A percentile compares a stretch with the other conserved stretches of the same genome.
Conservation (phyloP, 2,329 filamentous ascomycete genomes). For the Ophiosphaerella herpotricha region DNA sequence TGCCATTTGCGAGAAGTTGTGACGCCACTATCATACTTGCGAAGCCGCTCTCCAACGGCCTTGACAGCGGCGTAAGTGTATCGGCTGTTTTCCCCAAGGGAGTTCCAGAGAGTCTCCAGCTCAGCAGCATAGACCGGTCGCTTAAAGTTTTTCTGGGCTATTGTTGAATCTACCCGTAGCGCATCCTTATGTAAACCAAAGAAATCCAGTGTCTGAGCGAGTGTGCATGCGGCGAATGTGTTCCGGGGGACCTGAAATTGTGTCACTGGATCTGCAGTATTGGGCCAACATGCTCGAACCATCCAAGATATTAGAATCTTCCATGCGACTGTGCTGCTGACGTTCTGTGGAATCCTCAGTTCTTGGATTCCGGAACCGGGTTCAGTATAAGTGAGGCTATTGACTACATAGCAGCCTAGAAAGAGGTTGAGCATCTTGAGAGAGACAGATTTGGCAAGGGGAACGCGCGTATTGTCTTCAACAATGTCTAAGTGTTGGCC, state of each 20-base stretch:
- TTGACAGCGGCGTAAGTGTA: constrained; percentile 26
- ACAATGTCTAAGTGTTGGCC: constrained; percentile 18
- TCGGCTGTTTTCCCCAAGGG: constrained; percentile 18
- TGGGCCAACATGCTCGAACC: constrained; percentile 20
- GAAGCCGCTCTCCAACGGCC: constrained; percentile 6
- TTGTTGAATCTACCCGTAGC: constrained; percentile 17
- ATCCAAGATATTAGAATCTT: constrained; percentile 30
- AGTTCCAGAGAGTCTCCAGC: constrained; percentile 25
- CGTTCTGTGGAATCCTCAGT: constrained; percentile 14
- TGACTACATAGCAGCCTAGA: constrained; percentile 17
- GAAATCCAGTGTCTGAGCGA: constrained; percentile 22
- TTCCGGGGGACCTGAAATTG: constrained; percentile 20
- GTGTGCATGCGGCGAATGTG: constrained; percentile 25
- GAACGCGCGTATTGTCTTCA: constrained; percentile 7
- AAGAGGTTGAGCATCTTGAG: constrained; percentile 28
- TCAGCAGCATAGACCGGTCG: constrained; percentile 21
- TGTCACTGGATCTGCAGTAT: constrained; percentile 13
- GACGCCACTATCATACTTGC: not conserved
- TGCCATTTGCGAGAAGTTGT: not conserved
- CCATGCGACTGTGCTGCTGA: constrained; percentile 14
- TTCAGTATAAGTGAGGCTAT: constrained; percentile 13
- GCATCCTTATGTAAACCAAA: constrained; percentile 27
- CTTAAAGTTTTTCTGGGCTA: constrained; percentile 13
- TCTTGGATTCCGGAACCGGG: constrained; percentile 10
- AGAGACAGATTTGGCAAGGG: constrained; percentile 10